Evolutionary conservation across 2,329 filamentous ascomycete species (phyloP), one percentile per base, ranked within the genome.

Genomic region (Exophiala phaeomuriformis): DNA sequence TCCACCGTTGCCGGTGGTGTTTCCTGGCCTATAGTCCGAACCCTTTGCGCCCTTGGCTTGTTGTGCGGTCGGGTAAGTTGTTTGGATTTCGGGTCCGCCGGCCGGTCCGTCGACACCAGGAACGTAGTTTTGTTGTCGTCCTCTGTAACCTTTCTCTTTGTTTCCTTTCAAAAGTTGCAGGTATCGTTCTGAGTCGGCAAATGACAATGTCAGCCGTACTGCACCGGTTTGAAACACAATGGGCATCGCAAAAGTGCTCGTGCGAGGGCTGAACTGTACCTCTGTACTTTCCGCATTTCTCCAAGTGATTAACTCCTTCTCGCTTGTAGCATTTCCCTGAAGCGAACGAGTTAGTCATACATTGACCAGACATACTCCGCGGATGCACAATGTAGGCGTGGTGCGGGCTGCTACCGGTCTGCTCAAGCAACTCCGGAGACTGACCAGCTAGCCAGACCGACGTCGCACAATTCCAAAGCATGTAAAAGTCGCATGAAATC

Each of bases 291-390:
- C 80, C 81, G 66, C 82, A 85, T 70, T 84, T 84, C 75, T 84
- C 81, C 64, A 85, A 68, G 68, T 85, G 82, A 65, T 84, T 84
- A 50, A 83, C 80, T 5, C 82, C 82, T 70, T 85, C 81, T 28
- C 61, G 58, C 61, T 74, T 71, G 70, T 85, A 85, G 71, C 82
- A 85, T 72, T 83, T 84, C 62, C 79, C 78, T 76, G 83, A 5
- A 29, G 28, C 31, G 39, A 44, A 10, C 49, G 51, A 28, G 10
- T 29, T 27, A 10, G 8, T 45, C 6, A 10, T 31, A 10, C 6
- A 35, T 27, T 37, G 6, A 12, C 55, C 76, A 28, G n/a, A 5
- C 6, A 39, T 39, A 12, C 10, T 39, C 10, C 36, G 19, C 19
- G 19, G 19, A 19, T 19, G 19, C 19, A 19, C 19, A 19, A 19